Base-by-base conservation (phyloP, 768 basidiomycete species). In the Tylopilus sp. region DNA sequence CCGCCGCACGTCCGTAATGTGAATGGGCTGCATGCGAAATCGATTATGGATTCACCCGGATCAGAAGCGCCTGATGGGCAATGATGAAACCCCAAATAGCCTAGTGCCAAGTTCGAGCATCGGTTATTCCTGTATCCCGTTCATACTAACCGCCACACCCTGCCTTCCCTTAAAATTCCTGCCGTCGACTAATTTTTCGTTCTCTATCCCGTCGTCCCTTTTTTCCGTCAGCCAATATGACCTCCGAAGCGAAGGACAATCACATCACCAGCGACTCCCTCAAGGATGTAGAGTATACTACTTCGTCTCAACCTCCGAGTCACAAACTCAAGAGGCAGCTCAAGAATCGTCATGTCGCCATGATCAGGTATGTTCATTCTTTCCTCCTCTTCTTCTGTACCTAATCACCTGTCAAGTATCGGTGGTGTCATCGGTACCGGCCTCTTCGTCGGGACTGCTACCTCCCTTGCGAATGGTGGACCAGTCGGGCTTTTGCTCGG, bases 301-400 rank as follows among this genome's bases (percentile, higher is more conserved):
- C 51, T 12, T 12, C 46, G 7, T 0, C 2, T 21, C 47, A 18
- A 17, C 4, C 46, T 38, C 4, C 50, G 41, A 28, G 10, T 28
- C 26, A 28, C 0, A 55, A 23, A 36, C 79, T 85, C 36, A 70
- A 77, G 17, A 76, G 84, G 43, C 83, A 86, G 66, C 71, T 86
- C 57, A 86, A 86, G 67, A 88, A 87, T 60, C 75, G 88, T 15
- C 89, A 91, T 64, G 77, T 91, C 52, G 85, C 88, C 44, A 88
- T 90, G 87, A 89, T 90, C 58, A 88, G 86, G 85, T 75, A 44
- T 43, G 69, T 56, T 6, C 13, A n/a, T n/a, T 10, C 6, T 28
- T 20, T 25, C 7, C 4, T 35, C 25, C 7, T 3, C 10, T 21
- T 23, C 5, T 6, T 26, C 40, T 26, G 13, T 25, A 40, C 52